Conservation (phyloP, 345 rosid genomes). For the Bruguiera gymnorhiza region DNA sequence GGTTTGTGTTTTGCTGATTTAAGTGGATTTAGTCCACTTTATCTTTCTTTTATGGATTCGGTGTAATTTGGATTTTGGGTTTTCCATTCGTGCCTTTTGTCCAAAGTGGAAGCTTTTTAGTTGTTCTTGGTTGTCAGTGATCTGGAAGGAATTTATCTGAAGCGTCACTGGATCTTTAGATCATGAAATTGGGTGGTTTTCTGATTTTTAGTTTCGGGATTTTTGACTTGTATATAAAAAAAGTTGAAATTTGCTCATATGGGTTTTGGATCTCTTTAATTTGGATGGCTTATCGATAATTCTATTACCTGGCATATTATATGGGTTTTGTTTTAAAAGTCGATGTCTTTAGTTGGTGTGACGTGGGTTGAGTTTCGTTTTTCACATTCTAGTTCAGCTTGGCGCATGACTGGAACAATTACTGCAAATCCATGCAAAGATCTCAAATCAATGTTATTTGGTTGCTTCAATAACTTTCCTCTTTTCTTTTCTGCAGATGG, state of each 20-base stretch:
- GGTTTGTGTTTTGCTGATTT: neutral
- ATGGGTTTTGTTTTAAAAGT: constrained; percentile 6
- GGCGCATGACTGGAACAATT: neutral
- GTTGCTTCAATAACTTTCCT: constrained; percentile 4
- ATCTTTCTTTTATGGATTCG: neutral
- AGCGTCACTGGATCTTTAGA: constrained; percentile 11
- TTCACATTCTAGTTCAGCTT: constrained; percentile 14
- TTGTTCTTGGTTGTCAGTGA: constrained; percentile 1
- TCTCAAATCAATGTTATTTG: neutral
- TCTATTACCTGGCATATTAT: neutral
- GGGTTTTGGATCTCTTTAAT: constrained; percentile 10
- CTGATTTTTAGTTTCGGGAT: neutral
- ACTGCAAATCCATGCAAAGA: neutral
- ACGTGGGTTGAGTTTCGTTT: constrained; percentile 8
- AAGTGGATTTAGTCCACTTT: neutral
- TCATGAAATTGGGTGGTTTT: constrained; percentile 1
- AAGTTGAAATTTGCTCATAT: neutral
- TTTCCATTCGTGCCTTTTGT: neutral
- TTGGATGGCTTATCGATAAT: constrained; percentile 12
- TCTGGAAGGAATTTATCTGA: neutral
- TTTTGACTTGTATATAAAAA: neutral
- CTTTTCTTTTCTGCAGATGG: constrained; percentile 51
- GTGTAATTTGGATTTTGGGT: constrained; percentile 9
- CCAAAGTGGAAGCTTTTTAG: constrained; percentile 6
- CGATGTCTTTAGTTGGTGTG: neutral